These are phyloP conservation scores for Aspergillus sp. DNA, from an alignment of 2,329 filamentous ascomycete genomes.

Conservation along the genomic window DNA sequence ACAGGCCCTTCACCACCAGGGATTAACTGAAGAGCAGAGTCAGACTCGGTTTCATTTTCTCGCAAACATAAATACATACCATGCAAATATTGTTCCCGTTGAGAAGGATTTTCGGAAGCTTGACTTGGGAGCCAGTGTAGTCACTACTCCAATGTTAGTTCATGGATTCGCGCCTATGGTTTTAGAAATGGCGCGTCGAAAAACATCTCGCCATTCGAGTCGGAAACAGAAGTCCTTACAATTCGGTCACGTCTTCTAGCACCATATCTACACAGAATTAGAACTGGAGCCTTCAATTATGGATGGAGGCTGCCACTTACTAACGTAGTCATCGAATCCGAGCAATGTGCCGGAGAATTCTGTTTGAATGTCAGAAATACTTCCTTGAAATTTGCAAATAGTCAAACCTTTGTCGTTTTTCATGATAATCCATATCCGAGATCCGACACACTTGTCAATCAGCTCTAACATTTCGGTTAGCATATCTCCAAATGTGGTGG, in stretches of 20 bases:
- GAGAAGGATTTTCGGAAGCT: constrained; percentile 88
- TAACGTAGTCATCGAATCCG: constrained; percentile 99
- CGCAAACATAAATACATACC: constrained; percentile 55
- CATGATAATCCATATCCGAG: constrained; percentile 98
- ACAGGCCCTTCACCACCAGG: constrained; percentile 73
- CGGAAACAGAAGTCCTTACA: constrained; percentile 56
- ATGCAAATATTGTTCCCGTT: constrained; percentile 99
- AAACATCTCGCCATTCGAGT: background rate
- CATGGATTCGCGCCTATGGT: background rate
- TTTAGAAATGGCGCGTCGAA: background rate
- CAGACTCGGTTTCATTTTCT: background rate
- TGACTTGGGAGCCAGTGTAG: constrained; percentile 82
- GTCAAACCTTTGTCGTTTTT: constrained; percentile 90
- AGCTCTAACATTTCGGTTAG: constrained; percentile 64
- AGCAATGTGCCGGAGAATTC: constrained; percentile 94
- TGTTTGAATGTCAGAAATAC: constrained; percentile 40
- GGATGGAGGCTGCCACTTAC: constrained; percentile 61
- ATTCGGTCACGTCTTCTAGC: constrained; percentile 93
- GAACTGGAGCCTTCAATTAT: constrained; percentile 20
- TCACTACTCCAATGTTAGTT: constrained; percentile 60
- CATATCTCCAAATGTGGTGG: constrained; percentile 4
- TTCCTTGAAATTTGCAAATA: background rate
- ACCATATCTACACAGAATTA: constrained; percentile 76
- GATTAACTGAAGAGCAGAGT: constrained; percentile 59
- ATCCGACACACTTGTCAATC: constrained; percentile 98